Percentiles rank a stretch among this genome's conserved stretches.
These are phyloP conservation scores for Lodderomyces beijingensis DNA, from an alignment of 1,139 yeast genomes.

Conservation along the genomic window DNA sequence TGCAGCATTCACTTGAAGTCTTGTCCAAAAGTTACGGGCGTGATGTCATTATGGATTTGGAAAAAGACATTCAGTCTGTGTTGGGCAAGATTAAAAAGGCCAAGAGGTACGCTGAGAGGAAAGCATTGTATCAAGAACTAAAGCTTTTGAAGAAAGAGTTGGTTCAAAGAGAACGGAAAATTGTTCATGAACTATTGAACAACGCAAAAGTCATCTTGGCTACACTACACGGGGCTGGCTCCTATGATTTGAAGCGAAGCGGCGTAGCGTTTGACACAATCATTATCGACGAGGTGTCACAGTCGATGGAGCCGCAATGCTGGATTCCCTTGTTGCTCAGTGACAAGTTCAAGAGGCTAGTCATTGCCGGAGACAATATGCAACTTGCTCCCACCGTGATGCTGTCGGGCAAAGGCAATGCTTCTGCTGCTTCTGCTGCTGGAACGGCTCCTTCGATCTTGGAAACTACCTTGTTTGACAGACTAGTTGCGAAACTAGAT, in stretches of 20 bases:
- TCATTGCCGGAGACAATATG: slow-evolving; percentile 83
- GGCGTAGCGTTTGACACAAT: slow-evolving; percentile 66
- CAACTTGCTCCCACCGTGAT: slow-evolving; percentile 83
- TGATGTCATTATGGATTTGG: slow-evolving; percentile 61
- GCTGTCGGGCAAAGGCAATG: slow-evolving; percentile 14
- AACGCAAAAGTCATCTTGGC: slow-evolving; percentile 69
- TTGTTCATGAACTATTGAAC: slow-evolving; percentile 53
- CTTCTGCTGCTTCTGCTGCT: no score
- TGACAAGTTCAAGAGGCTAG: slow-evolving; percentile 52
- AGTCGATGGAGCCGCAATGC: slow-evolving; percentile 90
- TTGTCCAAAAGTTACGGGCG: slow-evolving; percentile 51
- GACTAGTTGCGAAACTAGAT: slow-evolving; percentile 55
- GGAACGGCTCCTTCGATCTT: slow-evolving; percentile 20
- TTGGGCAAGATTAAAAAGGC: slow-evolving; percentile 60
- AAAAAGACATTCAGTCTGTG: slow-evolving; percentile 62
- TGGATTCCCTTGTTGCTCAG: slow-evolving; percentile 89
- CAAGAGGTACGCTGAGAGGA: slow-evolving; percentile 60
- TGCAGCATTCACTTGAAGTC: slow-evolving; percentile 74
- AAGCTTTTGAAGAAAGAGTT: slow-evolving; percentile 69
- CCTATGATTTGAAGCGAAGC: slow-evolving; percentile 48
- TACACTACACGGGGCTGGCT: slow-evolving; percentile 86
- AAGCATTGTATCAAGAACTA: slow-evolving; percentile 64
- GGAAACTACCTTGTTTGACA: slow-evolving; percentile 67
- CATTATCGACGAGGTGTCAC: slow-evolving; percentile 94
- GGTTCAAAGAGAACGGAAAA: slow-evolving; percentile 59